These are phyloP conservation scores for Entomophthora muscae DNA, from an alignment of 371 early-diverging fungal genomes.

Conservation along the genomic window DNA sequence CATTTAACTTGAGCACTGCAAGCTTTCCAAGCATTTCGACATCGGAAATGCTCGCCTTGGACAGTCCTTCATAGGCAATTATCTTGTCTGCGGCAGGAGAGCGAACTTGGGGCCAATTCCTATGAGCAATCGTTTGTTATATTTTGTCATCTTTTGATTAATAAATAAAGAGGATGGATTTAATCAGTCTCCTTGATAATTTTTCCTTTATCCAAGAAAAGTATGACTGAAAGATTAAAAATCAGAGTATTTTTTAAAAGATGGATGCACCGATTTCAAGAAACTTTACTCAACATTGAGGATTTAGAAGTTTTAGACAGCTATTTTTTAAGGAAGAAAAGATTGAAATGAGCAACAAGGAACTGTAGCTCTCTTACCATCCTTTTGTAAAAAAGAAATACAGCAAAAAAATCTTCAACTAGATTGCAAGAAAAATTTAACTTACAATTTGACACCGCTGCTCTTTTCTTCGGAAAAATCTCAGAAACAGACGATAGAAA, in stretches of 20 bases:
- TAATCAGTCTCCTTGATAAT: too few relatives aligned
- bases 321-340: not conserved
- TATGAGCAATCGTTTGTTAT: conserved; percentile 15
- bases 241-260: too few relatives aligned
- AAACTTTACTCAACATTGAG: not conserved
- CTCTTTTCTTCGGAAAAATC: conserved; percentile 69
- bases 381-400: not conserved
- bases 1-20: conserved; percentile 97
- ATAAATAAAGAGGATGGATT: too few relatives aligned
- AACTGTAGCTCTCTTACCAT: too few relatives aligned
- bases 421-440: conserved; percentile 10
- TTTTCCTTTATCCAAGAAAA: too few relatives aligned
- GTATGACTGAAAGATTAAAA: too few relatives aligned
- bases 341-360: too few relatives aligned
- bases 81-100: conserved; percentile 78
- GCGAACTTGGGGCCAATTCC: conserved; percentile 85
- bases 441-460: conserved; percentile 70
- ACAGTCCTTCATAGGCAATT: conserved; percentile 51
- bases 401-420: not conserved
- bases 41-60: conserved; percentile 26
- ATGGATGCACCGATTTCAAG: too few relatives aligned
- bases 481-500: conserved; percentile 76
- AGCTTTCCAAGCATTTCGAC: conserved; percentile 63
- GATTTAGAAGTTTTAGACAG: not conserved
- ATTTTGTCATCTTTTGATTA: too few relatives aligned